Evolutionary conservation across 345 rosid species (phyloP).

Genomic region (Eucalyptus melliodora): DNA sequence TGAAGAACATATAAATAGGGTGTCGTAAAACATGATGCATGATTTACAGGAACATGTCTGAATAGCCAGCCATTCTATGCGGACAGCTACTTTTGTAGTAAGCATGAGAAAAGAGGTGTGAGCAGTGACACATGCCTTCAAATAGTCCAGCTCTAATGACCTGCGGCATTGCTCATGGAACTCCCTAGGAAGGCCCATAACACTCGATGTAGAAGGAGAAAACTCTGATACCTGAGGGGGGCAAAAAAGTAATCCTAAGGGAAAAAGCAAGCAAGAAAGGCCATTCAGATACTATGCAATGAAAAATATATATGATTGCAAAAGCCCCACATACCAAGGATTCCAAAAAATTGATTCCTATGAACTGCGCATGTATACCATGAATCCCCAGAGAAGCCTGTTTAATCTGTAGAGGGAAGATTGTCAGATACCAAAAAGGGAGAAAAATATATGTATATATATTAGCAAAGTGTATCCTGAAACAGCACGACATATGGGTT

Average conservation of each 20-base stretch:
- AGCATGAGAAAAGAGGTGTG: not conserved
- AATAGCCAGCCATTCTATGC: not conserved
- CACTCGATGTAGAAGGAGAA: constrained; percentile 90
- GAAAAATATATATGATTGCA: not conserved
- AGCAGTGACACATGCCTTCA: constrained; percentile 44
- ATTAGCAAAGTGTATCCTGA: not conserved
- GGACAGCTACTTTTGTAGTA: not conserved
- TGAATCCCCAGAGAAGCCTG: constrained; percentile 74
- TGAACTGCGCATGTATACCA: constrained; percentile 71
- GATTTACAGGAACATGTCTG: not conserved
- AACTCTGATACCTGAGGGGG: constrained; percentile 75
- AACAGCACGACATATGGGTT: not conserved
- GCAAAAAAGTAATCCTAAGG: not conserved
- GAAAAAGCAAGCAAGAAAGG: not conserved
- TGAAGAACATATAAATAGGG: not conserved
- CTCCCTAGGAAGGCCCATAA: constrained; percentile 96
- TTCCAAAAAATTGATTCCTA: constrained; percentile 79
- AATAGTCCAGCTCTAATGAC: constrained; percentile 64
- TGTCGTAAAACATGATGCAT: not conserved
- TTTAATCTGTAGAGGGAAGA: constrained; percentile 51
- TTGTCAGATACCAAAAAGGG: constrained; percentile 5
- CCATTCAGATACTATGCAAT: not conserved
- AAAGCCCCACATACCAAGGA: constrained; percentile 49
- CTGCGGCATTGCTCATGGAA: constrained; percentile 83
- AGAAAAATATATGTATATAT: not conserved